Conservation (phyloP, 352 stramenopile genomes). For the Phytophthora cajani region DNA sequence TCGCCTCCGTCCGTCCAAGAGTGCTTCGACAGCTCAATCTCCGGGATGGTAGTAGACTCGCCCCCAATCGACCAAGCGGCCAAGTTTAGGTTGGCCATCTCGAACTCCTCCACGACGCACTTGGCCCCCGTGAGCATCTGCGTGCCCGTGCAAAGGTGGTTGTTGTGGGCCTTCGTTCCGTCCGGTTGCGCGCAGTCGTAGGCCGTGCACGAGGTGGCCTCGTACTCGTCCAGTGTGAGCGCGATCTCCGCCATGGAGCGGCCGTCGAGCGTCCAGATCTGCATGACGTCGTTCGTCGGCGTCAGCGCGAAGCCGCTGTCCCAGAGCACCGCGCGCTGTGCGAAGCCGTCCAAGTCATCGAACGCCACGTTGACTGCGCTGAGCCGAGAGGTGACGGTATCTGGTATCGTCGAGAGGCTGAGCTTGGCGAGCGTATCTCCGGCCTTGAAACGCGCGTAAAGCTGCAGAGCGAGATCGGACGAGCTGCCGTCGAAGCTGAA, state of each 20-base stretch:
- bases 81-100: conserved; percentile 13
- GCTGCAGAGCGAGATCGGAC: conserved; percentile 43
- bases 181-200: conserved; percentile 29
- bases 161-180: conserved; percentile 17
- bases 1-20: conserved; percentile 19
- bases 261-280: conserved; percentile 39
- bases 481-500: conserved; percentile 36
- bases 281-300: conserved; percentile 16
- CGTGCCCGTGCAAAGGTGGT: conserved; percentile 25
- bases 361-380: conserved; percentile 23
- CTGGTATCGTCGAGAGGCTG: conserved; percentile 19
- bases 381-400: conserved; percentile 32
- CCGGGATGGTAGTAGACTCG: conserved; percentile 15
- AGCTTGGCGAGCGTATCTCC: conserved; percentile 21
- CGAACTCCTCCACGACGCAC: conserved; percentile 34
- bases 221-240: conserved; percentile 30
- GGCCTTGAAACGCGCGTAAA: conserved; percentile 26
- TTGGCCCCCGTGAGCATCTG: conserved; percentile 33
- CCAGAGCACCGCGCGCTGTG: conserved; percentile 67
- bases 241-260: conserved; percentile 43
- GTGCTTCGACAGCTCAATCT: conserved; percentile 32
- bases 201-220: conserved; percentile 17
- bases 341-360: conserved; percentile 32
- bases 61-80: conserved; percentile 39
- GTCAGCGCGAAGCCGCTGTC: conserved; percentile 52